phyloP scores from a whole-genome alignment of 768 basidiomycete genomes.

The Cyclocybe cylindracea region DNA sequence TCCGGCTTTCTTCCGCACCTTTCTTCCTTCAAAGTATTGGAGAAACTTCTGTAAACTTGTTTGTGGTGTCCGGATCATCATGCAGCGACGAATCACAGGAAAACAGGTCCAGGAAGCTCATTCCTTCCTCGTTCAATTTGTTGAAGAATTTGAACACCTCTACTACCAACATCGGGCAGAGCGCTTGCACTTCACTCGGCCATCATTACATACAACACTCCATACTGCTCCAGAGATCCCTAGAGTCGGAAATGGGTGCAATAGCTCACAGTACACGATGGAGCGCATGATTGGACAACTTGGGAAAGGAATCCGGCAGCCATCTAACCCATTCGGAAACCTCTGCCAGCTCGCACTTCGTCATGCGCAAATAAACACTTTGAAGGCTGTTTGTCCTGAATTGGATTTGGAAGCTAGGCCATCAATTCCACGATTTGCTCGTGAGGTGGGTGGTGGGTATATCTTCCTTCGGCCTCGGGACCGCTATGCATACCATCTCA shows the following conservation, averaged over 20 bases:
- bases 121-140: slow-evolving; percentile 20
- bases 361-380: slow-evolving; percentile 7
- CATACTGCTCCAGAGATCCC: slow-evolving; percentile 26
- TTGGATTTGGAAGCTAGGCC: background rate
- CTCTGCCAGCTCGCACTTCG: slow-evolving; percentile 7
- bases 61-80: slow-evolving; percentile 17
- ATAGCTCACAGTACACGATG: slow-evolving; percentile 9
- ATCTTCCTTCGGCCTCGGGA: slow-evolving; percentile 18
- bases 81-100: slow-evolving; percentile 19
- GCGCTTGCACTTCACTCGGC: slow-evolving; percentile 34
- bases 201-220: slow-evolving; percentile 28
- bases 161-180: slow-evolving; percentile 28
- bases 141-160: slow-evolving; percentile 32
- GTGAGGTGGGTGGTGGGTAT: slow-evolving; percentile 9
- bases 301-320: slow-evolving; percentile 10
- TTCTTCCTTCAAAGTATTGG: slow-evolving; percentile 28
- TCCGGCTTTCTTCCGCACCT: slow-evolving; percentile 24
- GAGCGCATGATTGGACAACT: slow-evolving; percentile 12
- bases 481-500: background rate
- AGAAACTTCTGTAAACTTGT: no score
- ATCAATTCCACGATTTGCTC: slow-evolving; percentile 5
- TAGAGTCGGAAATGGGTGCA: slow-evolving; percentile 18
- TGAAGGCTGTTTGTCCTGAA: slow-evolving; percentile 5
- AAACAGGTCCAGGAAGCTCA: slow-evolving; percentile 25
- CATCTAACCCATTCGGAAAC: slow-evolving; percentile 8